Evolutionary conservation across 2,329 filamentous ascomycete species (phyloP), one percentile per base, ranked within the genome.

Genomic region (Huntiella decipiens): DNA sequence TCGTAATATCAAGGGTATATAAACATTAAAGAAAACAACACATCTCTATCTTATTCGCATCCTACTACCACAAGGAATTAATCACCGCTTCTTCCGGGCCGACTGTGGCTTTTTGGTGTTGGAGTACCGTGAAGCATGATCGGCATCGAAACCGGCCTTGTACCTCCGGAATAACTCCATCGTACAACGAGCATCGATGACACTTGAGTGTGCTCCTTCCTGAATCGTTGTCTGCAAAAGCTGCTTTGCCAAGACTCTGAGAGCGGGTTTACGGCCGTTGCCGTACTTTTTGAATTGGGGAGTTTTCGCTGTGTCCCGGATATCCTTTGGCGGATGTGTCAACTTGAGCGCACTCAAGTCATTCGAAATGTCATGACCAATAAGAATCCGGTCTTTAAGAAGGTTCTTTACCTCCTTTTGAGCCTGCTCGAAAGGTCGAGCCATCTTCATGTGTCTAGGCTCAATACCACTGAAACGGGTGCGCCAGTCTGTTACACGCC

Each of bases 121-220:
- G 5, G 34, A 40, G 59, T 73, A 91, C 48, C 72, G 74, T 59
- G 75, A 78, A 47, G 77, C 66, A 58, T 85, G 76, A 58, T 93
- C 84, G 48, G 76, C 66, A 57, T 96, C 91, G 57, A 98, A 95
- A 0, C 71, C 81, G 13, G 77, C 68, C 63, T 95, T 96, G 58
- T 86, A 75, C 53, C 76, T 74, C 51, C 82, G 71, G 57, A 93
- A 96, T 37, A 98, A 64, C 47, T 88, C 64, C 86, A 98, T 96
- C 1, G 86, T 79, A 4, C 83, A 85, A 53, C 85, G 69, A 1
- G 91, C 91, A 66, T 98, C 91, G 64, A 80, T 67, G 51, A 80
- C 63, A 58, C 76, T 81, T 1, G 74, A 79, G 58, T 81, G 77
- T 19, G 71, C 64, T 1, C 74, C 76, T 15, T 60, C 63, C 53